A percentile compares a stretch with the other conserved stretches of the same genome.
Conservation (phyloP, 352 stramenopile species). For the Phytophthora crassamura region DNA sequence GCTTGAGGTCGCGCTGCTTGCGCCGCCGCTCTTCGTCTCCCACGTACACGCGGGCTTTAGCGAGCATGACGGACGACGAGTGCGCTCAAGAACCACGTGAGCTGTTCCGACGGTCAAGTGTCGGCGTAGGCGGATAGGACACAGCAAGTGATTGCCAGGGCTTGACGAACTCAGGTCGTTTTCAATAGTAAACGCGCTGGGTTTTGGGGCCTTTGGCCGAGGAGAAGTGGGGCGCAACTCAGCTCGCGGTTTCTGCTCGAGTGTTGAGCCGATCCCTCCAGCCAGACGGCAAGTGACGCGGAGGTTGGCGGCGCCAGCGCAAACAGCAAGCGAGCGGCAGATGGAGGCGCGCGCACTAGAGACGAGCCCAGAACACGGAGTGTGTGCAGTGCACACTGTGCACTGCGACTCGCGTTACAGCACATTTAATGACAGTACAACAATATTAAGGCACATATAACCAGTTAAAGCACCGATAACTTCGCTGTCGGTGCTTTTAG, state of each 20-base stretch:
- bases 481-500: no score
- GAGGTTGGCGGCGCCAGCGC: constrained; percentile 6
- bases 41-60: constrained; percentile 34
- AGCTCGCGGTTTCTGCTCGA: constrained; percentile 19
- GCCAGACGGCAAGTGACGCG: constrained; percentile 20
- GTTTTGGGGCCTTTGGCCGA: neutral
- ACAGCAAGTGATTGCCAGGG: constrained; percentile 38
- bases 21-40: constrained; percentile 39
- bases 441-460: no score
- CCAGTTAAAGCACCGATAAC: no score
- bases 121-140: constrained; percentile 22
- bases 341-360: constrained; percentile 21
- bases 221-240: constrained; percentile 7
- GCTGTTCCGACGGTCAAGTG: constrained; percentile 11
- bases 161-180: constrained; percentile 23
- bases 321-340: constrained; percentile 26
- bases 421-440: no score
- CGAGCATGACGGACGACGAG: constrained; percentile 20
- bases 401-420: no score
- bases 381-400: no score
- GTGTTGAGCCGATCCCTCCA: constrained; percentile 23
- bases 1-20: constrained; percentile 52
- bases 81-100: neutral
- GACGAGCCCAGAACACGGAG: constrained; percentile 22
- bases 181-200: constrained; percentile 26